Conservation (phyloP, 192 early-diverging fungal species). For the Jimgerdemannia lactiflua region DNA sequence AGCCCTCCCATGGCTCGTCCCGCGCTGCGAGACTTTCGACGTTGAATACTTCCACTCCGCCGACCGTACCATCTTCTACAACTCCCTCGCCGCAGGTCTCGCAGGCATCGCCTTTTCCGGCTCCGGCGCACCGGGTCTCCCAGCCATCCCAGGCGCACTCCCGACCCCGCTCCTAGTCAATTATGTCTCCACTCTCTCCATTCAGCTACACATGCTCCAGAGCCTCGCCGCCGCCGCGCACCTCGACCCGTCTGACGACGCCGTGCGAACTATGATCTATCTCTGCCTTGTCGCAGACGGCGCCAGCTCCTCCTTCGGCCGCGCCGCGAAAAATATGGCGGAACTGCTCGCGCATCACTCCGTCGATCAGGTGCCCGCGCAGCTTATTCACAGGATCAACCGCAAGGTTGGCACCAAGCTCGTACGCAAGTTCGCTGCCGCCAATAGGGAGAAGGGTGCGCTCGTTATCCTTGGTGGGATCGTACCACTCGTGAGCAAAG, state of each 20-base stretch:
- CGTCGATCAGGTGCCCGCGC: slow-evolving; percentile 20
- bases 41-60: background rate
- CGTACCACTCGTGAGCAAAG: slow-evolving; percentile 28
- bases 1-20: background rate
- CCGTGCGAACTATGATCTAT: slow-evolving; percentile 31
- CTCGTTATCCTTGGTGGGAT: slow-evolving; percentile 1
- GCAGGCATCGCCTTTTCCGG: slow-evolving; percentile 9
- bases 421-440: slow-evolving; percentile 6
- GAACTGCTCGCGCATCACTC: slow-evolving; percentile 20
- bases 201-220: slow-evolving; percentile 36
- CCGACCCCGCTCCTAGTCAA: background rate
- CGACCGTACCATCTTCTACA: slow-evolving; percentile 28
- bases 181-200: slow-evolving; percentile 17
- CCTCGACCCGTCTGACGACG: slow-evolving; percentile 14
- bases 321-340: slow-evolving; percentile 31
- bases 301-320: slow-evolving; percentile 11
- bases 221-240: slow-evolving; percentile 28
- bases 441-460: background rate
- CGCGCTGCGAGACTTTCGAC: background rate
- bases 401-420: slow-evolving; percentile 22
- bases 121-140: slow-evolving; percentile 4
- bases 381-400: slow-evolving; percentile 11
- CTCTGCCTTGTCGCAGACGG: slow-evolving; percentile 26
- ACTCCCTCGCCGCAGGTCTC: slow-evolving; percentile 27
- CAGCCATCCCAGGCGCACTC: background rate